Base-by-base conservation (phyloP, 2,329 filamentous ascomycete species). In the Lecanicillium sp. region DNA sequence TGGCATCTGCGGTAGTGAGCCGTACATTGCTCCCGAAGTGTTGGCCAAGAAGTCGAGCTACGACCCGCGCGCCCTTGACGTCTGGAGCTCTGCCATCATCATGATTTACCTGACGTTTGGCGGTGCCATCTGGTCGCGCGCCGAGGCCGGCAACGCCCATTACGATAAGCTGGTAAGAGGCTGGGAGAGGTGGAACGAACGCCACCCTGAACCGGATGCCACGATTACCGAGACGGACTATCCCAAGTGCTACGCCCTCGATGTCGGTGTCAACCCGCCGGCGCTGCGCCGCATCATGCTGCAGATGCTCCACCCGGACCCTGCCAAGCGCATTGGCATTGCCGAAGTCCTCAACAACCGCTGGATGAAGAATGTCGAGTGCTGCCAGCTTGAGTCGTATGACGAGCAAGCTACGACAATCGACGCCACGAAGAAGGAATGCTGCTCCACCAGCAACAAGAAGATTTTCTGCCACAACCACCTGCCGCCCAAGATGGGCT, bases 1-100 rank as follows among this genome's bases (percentile, higher is more conserved):
- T 4, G 87, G 86, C 15, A 84, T 94, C 48, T 90, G 87, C 57
- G 87, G 87, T 45, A 90, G 84, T 54, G 70, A 84, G 51, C 87
- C 87, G 2, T 94, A 94, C 58, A 88, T 92, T 51, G 85, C 87
- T 0, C 88, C 88, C 2, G 87, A 94, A 58, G 85, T 94, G 5
- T 66, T 92, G 27, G 71, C 70, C 33, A 86, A 85, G 66, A 68
- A 78, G 45, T 60, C 64, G 51, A 60, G 69, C 37, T 79, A 74
- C 51, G 88, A 94, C 54, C 82, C 88, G 2, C 79, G 87, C 33
- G 77, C 81, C 4, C 66, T 94, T 11, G 88, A 95, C 53, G 82
- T 94, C 11, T 95, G 88, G 88, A 83, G 84, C 39, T 83, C 83
- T 36, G 88, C 81, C 17, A 81, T 94, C 41, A 82, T 92, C 47